Percentiles rank a stretch among this genome's conserved stretches.
phyloP scores from a whole-genome alignment of 768 basidiomycete species.

The Termitomyces sp. region DNA sequence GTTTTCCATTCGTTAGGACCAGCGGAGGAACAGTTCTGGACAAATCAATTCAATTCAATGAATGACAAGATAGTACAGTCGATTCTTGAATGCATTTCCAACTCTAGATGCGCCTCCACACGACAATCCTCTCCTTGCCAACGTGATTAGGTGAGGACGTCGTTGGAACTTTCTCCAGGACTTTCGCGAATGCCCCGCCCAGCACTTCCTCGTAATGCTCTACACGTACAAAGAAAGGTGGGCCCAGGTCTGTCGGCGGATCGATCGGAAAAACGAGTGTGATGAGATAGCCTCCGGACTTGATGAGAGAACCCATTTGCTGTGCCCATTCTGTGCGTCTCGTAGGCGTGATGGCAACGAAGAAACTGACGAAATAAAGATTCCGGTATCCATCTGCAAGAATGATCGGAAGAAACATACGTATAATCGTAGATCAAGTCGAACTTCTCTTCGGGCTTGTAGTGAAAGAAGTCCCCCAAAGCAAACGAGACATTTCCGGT shows the following conservation, averaged over 20 bases:
- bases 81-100: neutral
- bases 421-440: slow-evolving; percentile 70
- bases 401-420: slow-evolving; percentile 24
- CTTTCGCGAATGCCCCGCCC: slow-evolving; percentile 47
- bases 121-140: slow-evolving; percentile 49
- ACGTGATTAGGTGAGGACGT: slow-evolving; percentile 37
- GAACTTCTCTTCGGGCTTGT: slow-evolving; percentile 37
- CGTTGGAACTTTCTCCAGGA: slow-evolving; percentile 51
- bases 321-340: slow-evolving; percentile 54
- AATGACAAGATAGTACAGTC: too few relatives aligned
- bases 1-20: too few relatives aligned
- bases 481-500: slow-evolving; percentile 37
- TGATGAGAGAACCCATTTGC: slow-evolving; percentile 55
- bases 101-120: slow-evolving; percentile 43
- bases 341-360: slow-evolving; percentile 64
- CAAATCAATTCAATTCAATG: too few relatives aligned
- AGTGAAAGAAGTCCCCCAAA: slow-evolving; percentile 53
- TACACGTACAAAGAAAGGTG: slow-evolving; percentile 59
- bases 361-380: slow-evolving; percentile 45
- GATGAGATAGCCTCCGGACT: slow-evolving; percentile 62
- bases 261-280: slow-evolving; percentile 59
- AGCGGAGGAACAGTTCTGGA: too few relatives aligned
- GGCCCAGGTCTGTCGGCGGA: slow-evolving; percentile 43
- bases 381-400: too few relatives aligned
- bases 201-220: slow-evolving; percentile 56